Evolutionary conservation across 179 eudicot genomes (phyloP).

Genomic region (Corrigiola litoralis): DNA sequence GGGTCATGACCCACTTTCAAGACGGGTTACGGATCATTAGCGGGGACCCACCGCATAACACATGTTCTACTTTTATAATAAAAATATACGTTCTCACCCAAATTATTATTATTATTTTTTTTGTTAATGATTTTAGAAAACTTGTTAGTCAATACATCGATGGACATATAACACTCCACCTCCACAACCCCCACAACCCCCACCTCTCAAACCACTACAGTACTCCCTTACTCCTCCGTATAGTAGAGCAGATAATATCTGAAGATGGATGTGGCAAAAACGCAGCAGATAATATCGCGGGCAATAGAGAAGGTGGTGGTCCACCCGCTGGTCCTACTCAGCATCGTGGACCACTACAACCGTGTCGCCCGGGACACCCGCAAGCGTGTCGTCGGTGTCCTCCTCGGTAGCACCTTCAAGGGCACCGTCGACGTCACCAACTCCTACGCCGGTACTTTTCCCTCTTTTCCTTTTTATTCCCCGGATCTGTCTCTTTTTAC

Average conservation of each 20-base stretch:
- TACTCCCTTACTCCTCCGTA: too few relatives aligned
- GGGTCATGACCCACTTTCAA: too few relatives aligned
- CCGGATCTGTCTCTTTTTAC: background rate
- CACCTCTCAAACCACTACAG: too few relatives aligned
- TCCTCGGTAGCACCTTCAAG: constrained; percentile 65
- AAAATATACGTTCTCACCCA: too few relatives aligned
- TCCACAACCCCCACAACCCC: too few relatives aligned
- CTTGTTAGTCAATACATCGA: too few relatives aligned
- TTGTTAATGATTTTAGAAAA: too few relatives aligned
- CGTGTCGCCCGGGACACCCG: constrained; percentile 86
- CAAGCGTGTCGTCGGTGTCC: constrained; percentile 87
- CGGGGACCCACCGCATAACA: too few relatives aligned
- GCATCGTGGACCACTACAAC: constrained; percentile 93
- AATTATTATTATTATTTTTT: too few relatives aligned
- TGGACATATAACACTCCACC: too few relatives aligned
- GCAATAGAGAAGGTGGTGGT: constrained; percentile 86
- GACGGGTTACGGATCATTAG: too few relatives aligned
- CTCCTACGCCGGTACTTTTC: constrained; percentile 73
- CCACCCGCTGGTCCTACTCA: constrained; percentile 81
- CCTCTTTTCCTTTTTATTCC: background rate
- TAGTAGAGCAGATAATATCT: background rate
- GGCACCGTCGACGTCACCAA: constrained; percentile 85
- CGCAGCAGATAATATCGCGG: constrained; percentile 69
- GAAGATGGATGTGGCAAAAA: constrained; percentile 79
- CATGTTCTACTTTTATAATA: too few relatives aligned